A percentile compares a stretch with the other conserved stretches of the same genome.
phyloP scores from a whole-genome alignment of 2,329 filamentous ascomycete genomes.

The Diaporthe caulivora region DNA sequence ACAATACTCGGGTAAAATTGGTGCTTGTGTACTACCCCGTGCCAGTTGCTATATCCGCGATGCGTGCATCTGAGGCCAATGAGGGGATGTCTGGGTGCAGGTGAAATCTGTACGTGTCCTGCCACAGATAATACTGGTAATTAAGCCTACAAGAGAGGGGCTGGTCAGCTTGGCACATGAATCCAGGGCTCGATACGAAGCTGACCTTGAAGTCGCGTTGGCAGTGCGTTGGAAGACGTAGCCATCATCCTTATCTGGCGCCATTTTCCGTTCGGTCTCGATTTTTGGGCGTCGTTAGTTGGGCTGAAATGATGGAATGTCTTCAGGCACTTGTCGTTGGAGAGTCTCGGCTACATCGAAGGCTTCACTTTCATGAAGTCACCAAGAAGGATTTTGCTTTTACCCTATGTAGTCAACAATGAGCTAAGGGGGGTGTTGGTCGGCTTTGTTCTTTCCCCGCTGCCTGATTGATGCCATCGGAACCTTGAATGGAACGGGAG shows the following conservation, averaged over 20 bases:
- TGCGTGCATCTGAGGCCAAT: background rate
- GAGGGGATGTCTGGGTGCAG: background rate
- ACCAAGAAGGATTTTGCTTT: background rate
- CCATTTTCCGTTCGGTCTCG: background rate
- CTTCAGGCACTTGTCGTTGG: no score
- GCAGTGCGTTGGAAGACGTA: conserved; percentile 7
- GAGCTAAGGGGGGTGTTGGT: background rate
- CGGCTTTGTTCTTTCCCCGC: background rate
- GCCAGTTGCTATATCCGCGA: conserved; percentile 13
- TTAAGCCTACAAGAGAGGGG: background rate
- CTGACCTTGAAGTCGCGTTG: conserved; percentile 1
- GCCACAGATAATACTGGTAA: conserved; percentile 20
- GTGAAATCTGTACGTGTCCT: background rate
- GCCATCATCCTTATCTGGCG: background rate
- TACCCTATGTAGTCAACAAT: background rate
- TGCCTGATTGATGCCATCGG: background rate
- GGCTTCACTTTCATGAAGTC: no score
- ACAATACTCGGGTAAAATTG: background rate
- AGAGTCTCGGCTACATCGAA: no score
- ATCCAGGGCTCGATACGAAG: background rate
- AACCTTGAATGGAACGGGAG: background rate
- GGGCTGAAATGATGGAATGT: no score
- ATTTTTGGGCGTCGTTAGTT: background rate
- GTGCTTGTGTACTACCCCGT: background rate
- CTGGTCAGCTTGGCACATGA: background rate